Evolutionary conservation across 225 moss, liverwort and hornwort genomes (phyloP).

Genomic region (Rhytidiadelphus loreus): DNA sequence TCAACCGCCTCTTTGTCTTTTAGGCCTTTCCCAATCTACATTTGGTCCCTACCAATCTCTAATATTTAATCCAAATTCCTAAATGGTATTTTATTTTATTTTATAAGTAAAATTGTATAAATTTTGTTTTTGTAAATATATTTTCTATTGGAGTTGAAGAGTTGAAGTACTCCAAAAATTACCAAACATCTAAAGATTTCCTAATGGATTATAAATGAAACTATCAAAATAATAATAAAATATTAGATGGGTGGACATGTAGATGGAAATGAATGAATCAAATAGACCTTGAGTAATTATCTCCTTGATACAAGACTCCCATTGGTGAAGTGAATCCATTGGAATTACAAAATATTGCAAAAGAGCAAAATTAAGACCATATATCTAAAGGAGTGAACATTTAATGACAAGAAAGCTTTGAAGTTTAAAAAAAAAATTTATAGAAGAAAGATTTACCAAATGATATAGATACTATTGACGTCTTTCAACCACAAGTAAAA

Average conservation of each 20-base stretch:
- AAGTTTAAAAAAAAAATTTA: background rate
- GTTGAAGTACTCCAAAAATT: too few relatives aligned
- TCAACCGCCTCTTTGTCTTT: too few relatives aligned
- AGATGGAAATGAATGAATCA: too few relatives aligned
- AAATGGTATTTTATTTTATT: background rate
- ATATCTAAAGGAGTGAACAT: background rate
- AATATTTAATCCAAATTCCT: background rate
- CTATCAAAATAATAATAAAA: background rate
- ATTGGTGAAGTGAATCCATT: background rate
- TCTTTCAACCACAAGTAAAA: background rate
- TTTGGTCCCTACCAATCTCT: too few relatives aligned
- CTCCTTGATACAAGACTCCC: fast-evolving
- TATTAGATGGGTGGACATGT: background rate
- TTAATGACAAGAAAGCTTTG: background rate
- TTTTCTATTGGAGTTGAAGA: too few relatives aligned
- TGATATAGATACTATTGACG: background rate
- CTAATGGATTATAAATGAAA: background rate
- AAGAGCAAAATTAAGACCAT: background rate
- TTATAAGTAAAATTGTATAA: background rate
- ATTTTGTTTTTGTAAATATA: background rate
- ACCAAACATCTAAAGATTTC: background rate
- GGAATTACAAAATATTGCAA: background rate
- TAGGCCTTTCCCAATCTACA: background rate
- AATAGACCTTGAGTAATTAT: fast-evolving
- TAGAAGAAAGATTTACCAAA: background rate